Evolutionary conservation across 441 rosid genomes (phyloP).

Genomic region (Bruguiera hainesii): DNA sequence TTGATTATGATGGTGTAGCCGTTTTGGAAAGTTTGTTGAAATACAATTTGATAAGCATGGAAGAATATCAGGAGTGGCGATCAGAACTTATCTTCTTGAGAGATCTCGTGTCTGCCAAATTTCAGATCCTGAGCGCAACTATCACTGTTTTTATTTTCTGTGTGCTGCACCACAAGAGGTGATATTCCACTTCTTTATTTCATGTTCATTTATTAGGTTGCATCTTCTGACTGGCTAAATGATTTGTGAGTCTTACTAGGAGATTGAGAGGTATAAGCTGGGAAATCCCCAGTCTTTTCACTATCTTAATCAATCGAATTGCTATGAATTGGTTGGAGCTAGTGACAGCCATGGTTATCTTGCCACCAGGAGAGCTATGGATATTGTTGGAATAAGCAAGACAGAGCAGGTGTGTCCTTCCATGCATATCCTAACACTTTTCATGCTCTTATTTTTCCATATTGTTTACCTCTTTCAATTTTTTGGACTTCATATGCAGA

Average conservation of each 20-base stretch:
- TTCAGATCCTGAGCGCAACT: slow-evolving; percentile 90
- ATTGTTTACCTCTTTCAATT: not conserved
- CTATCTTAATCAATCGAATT: slow-evolving; percentile 89
- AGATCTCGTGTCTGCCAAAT: slow-evolving; percentile 94
- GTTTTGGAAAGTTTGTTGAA: slow-evolving; percentile 95
- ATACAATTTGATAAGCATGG: slow-evolving; percentile 79
- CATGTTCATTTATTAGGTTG: slow-evolving; percentile 14
- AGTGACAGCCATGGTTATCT: slow-evolving; percentile 73
- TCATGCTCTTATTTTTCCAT: slow-evolving; percentile 8
- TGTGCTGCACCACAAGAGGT: slow-evolving; percentile 93
- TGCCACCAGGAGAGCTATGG: slow-evolving; percentile 88
- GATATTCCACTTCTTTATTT: slow-evolving; percentile 10
- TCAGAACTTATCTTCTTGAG: slow-evolving; percentile 91
- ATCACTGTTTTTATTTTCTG: slow-evolving; percentile 86
- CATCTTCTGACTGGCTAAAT: slow-evolving; percentile 21
- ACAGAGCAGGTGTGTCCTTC: slow-evolving; percentile 62
- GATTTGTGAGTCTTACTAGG: slow-evolving; percentile 43
- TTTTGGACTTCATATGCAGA: not conserved
- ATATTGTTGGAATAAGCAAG: slow-evolving; percentile 72
- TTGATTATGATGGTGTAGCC: slow-evolving; percentile 46
- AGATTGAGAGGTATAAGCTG: slow-evolving; percentile 72
- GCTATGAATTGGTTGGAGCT: slow-evolving; percentile 70
- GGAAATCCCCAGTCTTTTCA: slow-evolving; percentile 83
- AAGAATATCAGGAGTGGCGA: slow-evolving; percentile 96
- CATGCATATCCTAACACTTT: slow-evolving; percentile 12